These are phyloP conservation scores for Cutaneotrichosporon mucoides DNA, from an alignment of 1,284 basidiomycete genomes.

Conservation along the genomic window DNA sequence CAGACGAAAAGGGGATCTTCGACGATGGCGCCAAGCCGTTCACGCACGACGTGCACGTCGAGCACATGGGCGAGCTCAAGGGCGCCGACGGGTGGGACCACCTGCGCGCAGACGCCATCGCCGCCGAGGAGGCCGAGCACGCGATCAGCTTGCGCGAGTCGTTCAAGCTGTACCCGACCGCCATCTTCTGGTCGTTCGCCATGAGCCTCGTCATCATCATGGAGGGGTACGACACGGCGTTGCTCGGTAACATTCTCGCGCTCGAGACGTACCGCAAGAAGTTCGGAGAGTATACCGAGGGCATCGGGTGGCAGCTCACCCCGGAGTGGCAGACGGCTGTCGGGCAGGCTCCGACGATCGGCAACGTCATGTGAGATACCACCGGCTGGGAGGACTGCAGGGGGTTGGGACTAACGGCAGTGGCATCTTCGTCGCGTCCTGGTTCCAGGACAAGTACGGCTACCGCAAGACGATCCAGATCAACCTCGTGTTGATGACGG, in stretches of 20 bases:
- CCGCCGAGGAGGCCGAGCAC: conserved; percentile 15
- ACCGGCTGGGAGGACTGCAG: no score
- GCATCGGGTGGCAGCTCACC: conserved; percentile 23
- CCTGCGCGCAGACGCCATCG: conserved; percentile 9
- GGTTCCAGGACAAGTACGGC: conserved; percentile 24
- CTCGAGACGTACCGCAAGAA: conserved; percentile 16
- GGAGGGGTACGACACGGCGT: conserved; percentile 13
- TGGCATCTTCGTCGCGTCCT: conserved; percentile 24
- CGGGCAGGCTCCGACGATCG: conserved; percentile 21
- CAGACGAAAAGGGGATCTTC: not conserved
- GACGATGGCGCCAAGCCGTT: not conserved
- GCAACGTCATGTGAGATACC: conserved; percentile 14
- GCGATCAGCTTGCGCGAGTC: conserved; percentile 11
- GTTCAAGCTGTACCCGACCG: conserved; percentile 15
- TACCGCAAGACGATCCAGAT: conserved; percentile 27
- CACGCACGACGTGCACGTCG: not conserved
- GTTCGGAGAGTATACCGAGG: conserved; percentile 10
- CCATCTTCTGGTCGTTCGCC: conserved; percentile 19
- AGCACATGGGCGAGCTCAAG: not conserved
- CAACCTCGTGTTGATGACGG: conserved; percentile 32
- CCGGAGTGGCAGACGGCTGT: conserved; percentile 29
- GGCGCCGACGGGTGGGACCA: not conserved
- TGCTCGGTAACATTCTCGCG: conserved; percentile 8
- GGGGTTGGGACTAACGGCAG: no score
- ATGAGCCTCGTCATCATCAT: conserved; percentile 15